Evolutionary conservation across 805 yeast genomes (phyloP), one percentile per base, ranked within the genome.

Genomic region (Kodamaea nitidulidarum): DNA sequence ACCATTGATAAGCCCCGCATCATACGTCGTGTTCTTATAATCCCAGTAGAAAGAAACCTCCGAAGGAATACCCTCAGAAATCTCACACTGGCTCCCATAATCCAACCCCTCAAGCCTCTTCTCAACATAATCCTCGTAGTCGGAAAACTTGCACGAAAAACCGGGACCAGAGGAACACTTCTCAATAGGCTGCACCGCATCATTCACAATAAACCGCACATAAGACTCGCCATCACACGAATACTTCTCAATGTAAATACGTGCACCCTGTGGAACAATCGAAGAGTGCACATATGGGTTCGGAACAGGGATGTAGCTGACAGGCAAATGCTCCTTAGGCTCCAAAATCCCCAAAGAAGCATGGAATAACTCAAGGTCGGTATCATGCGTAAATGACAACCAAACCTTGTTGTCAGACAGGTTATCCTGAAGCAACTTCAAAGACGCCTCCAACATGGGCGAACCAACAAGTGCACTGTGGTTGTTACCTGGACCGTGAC

Each of bases 321-420:
- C 55, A 4, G 80, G 71, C 29, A 78, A 65, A 29, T 66, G 63
- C 3, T 60, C 49, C 20, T 55, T 63, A 8, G 74, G 65, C 43
- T 66, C 63, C 42, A 71, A 43, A 46, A 84, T 55, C 7, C 87
- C 88, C 38, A 84, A 61, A 2, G 91, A 84, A 21, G 85, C 66
- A 50, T 81, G 63, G 50, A 73, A 78, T 29, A 81, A 65, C 45
- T 79, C 66, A 30, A 85, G 58, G 46, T 81, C 83, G 31, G 83
- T 74, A 54, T 87, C 95, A 54, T 87, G 95, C 11, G 86, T 70
- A 66, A 85, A 81, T 48, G 79, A 81, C 49, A 84, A 67, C 69
- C 81, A 81, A 33, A 84, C 65, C 40, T 74, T 80, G 43, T 70
- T 73, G 7, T 43, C 42, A 2, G 75, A 74, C 39, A 41, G 33